Evolutionary conservation across 345 rosid species (phyloP), one percentile per base, ranked within the genome.

Genomic region (Hypericum perforatum): DNA sequence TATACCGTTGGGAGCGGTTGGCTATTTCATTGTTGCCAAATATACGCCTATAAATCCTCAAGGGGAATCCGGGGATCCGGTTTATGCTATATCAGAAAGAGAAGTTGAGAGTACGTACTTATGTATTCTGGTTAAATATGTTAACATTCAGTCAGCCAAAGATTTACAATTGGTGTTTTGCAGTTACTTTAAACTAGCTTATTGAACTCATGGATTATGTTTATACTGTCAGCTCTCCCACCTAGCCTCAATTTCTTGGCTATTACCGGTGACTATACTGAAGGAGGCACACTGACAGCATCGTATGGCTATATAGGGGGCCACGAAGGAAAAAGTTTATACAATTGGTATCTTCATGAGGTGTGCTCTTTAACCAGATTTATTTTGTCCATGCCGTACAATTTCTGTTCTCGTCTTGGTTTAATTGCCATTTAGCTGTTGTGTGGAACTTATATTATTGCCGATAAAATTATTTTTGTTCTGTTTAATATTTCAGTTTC

Each of bases 291-390:
- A 57, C 45, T 91, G 77, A 91, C 95, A 42, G 95, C 96, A 70
- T 91, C 98, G 42, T 91, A 91, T 62, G 98, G 98, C 57, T 91
- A 91, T 54, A 70, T 91, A 53, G 98, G 98, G 12, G 98, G 98
- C 14, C 96, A 79, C 62, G 98, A 91, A 73, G 98, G 96, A 54
- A 79, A 79, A 81, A 91, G 95, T 66, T 63, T 67, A 41, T 87
- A 91, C 70, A 71, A 77, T 60, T 91, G 98, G 98, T 81, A 75
- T 71, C 85, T 75, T 74, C 95, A 82, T 71, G 90, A 91, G 96
- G 98, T 91, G 80, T 54, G 45, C 36, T 45, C 61, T 50, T 56
- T 39, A 39, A 39, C 45, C 47, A 54, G 60, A 64, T 56, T 13
- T 12, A 22, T 32, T 48, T 43, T 32, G 32, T 49, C 15, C 44